Conservation (phyloP, 768 basidiomycete genomes). For the Sporobolomyces roseus region DNA sequence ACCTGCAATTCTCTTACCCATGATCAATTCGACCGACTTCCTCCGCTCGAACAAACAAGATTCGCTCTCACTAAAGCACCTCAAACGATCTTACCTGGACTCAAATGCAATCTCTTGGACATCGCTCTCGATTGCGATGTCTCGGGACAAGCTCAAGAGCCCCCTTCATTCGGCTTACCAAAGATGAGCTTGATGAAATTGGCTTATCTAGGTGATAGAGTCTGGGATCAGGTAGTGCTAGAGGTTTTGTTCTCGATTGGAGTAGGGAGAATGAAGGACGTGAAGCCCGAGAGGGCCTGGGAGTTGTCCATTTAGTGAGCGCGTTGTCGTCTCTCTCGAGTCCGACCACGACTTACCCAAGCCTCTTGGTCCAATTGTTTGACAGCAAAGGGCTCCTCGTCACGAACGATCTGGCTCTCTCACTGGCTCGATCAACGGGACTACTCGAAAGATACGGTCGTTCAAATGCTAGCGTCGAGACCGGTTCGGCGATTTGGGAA, state of each 20-base stretch:
- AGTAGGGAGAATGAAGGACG: background rate
- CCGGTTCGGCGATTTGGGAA: background rate
- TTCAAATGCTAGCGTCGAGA: too few species aligned
- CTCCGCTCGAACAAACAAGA: constrained; percentile 1
- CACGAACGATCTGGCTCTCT: background rate
- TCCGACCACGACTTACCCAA: too few species aligned
- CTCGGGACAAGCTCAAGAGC: too few species aligned
- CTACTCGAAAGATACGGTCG: too few species aligned
- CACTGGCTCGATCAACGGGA: too few species aligned
- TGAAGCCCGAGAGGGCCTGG: too few species aligned
- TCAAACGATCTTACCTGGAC: background rate
- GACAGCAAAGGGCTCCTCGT: background rate
- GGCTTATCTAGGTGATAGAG: background rate
- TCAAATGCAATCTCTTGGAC: background rate
- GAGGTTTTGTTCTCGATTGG: background rate
- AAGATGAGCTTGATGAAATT: background rate
- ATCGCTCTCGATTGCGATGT: background rate
- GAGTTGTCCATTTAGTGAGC: too few species aligned
- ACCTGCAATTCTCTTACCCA: too few species aligned
- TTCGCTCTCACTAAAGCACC: background rate
- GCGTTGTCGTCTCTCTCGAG: too few species aligned
- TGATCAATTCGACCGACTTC: background rate
- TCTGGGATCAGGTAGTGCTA: background rate
- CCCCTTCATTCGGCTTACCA: too few species aligned
- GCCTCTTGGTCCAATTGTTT: too few species aligned